These are phyloP conservation scores for Talaromyces sp. DNA, from an alignment of 2,329 filamentous ascomycete species.

Conservation along the genomic window DNA sequence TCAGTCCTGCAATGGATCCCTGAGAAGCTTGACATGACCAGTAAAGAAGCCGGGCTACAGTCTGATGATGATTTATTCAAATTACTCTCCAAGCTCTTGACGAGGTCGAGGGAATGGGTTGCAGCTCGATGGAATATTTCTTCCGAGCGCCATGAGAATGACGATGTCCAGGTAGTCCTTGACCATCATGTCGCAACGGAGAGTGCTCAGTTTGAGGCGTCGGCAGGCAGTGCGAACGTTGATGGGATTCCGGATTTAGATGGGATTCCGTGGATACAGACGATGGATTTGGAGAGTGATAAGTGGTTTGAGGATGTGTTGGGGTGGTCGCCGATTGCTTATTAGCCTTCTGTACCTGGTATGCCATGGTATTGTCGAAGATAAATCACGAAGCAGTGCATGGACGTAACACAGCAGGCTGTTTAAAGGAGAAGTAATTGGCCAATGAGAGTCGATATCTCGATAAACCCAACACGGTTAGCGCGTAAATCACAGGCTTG, in stretches of 20 bases:
- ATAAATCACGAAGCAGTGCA: neutral
- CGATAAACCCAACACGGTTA: neutral
- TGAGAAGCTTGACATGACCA: constrained; percentile 29
- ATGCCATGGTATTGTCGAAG: neutral
- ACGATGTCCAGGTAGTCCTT: neutral
- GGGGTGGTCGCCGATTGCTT: constrained; percentile 5
- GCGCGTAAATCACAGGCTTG: neutral
- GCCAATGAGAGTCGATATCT: neutral
- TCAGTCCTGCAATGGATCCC: constrained; percentile 33
- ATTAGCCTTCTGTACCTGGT: neutral
- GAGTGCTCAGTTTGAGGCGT: constrained; percentile 2
- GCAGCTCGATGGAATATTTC: constrained; percentile 23
- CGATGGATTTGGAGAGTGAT: constrained; percentile 32
- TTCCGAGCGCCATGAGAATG: constrained; percentile 14
- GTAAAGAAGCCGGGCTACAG: constrained; percentile 31
- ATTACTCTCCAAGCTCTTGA: constrained; percentile 29
- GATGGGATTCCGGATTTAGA: constrained; percentile 27
- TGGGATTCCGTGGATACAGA: constrained; percentile 31
- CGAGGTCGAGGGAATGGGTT: constrained; percentile 26
- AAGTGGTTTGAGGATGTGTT: constrained; percentile 22
- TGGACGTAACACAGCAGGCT: neutral
- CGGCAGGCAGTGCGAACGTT: neutral
- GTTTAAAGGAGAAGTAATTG: neutral
- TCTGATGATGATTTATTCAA: constrained; percentile 31
- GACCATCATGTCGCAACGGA: neutral